Evolutionary conservation across 257 asterid species (phyloP).

Genomic region (Thymus quinquecostatus): DNA sequence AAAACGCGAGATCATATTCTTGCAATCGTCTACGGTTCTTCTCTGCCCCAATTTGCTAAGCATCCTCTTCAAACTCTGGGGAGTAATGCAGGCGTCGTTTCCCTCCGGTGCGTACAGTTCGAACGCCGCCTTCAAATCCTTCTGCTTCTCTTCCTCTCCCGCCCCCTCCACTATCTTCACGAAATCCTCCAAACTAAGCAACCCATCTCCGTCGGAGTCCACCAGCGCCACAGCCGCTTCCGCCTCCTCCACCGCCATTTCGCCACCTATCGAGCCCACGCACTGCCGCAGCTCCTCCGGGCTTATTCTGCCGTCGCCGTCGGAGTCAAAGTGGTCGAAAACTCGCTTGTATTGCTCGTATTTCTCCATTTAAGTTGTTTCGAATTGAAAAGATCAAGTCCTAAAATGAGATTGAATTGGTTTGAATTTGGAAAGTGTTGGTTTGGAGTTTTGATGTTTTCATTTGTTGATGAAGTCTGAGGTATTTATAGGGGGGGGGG

Average conservation of each 20-base stretch:
- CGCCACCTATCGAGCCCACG: constrained; percentile 39
- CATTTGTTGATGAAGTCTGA: background rate
- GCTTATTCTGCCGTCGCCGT: constrained; percentile 46
- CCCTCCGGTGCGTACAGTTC: constrained; percentile 10
- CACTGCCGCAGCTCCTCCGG: constrained; percentile 50
- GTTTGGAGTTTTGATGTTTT: background rate
- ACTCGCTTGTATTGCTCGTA: constrained; percentile 41
- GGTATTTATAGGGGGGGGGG: background rate
- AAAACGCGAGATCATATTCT: background rate
- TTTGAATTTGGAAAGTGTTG: background rate
- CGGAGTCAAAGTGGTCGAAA: constrained; percentile 46
- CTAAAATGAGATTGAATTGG: background rate
- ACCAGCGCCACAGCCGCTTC: constrained; percentile 40
- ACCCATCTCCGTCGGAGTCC: constrained; percentile 43
- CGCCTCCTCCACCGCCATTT: constrained; percentile 47
- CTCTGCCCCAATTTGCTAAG: background rate
- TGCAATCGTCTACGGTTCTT: constrained; percentile 4
- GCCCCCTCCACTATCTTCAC: constrained; percentile 5
- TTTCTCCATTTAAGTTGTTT: constrained; percentile 35
- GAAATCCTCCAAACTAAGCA: background rate
- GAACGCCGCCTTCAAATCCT: constrained; percentile 14
- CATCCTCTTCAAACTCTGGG: background rate
- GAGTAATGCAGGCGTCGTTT: background rate
- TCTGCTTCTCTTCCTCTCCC: constrained; percentile 12
- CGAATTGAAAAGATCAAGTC: background rate